These are phyloP conservation scores for Digitaria exilis DNA, from an alignment of 202 grass and related monocot genomes.

Conservation along the genomic window DNA sequence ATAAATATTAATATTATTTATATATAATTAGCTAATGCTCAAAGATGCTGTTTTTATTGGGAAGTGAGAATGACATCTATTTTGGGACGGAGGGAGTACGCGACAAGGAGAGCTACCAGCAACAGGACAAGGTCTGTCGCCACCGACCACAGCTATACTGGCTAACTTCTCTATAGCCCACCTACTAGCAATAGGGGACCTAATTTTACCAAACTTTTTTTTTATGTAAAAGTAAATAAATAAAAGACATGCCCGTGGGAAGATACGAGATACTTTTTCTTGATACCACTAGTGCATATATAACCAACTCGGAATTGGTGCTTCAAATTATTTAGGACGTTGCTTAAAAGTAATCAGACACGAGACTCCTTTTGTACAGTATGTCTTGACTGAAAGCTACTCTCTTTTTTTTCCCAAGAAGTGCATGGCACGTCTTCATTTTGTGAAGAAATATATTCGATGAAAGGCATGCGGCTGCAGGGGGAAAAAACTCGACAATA, in stretches of 20 bases:
- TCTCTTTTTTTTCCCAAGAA: neutral
- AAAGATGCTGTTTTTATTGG: too few relatives aligned
- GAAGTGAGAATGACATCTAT: too few relatives aligned
- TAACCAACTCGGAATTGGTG: too few relatives aligned
- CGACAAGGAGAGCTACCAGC: neutral
- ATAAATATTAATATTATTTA: too few relatives aligned
- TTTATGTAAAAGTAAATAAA: neutral
- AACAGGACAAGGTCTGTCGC: constrained; percentile 5
- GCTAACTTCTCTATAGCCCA: neutral
- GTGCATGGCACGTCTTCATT: neutral
- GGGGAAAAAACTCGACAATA: neutral
- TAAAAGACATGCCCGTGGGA: neutral
- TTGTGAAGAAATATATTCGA: neutral
- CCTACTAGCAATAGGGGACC: neutral
- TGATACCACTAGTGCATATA: neutral
- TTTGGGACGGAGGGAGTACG: too few relatives aligned
- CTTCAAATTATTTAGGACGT: neutral
- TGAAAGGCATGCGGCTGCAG: neutral
- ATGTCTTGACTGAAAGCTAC: neutral
- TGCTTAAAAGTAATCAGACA: neutral
- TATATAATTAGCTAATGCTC: too few relatives aligned
- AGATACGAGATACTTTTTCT: neutral
- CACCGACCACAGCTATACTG: constrained; percentile 25
- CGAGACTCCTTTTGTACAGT: neutral
- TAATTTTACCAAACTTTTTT: neutral